phyloP scores from a whole-genome alignment of 371 early-diverging fungal species.

The Apophysomyces sp. region DNA sequence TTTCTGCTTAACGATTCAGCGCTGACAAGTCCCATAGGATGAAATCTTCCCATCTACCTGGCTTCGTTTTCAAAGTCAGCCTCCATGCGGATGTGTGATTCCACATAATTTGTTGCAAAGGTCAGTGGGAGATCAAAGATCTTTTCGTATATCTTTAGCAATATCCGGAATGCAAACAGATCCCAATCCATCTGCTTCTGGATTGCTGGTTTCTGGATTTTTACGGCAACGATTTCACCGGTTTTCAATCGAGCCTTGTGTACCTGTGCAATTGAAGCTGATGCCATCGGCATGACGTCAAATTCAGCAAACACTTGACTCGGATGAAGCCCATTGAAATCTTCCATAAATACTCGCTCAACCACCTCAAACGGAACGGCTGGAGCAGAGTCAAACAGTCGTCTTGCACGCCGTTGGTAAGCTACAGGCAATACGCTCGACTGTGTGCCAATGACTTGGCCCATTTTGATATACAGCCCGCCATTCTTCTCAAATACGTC shows the following conservation, averaged over 20 bases:
- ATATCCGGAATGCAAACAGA: constrained; percentile 63
- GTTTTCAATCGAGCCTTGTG: constrained; percentile 80
- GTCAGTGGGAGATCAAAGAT: constrained; percentile 84
- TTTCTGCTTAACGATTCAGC: constrained; percentile 46
- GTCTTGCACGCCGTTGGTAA: constrained; percentile 67
- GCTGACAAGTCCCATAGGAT: neutral
- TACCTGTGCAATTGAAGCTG: constrained; percentile 94
- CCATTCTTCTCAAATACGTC: constrained; percentile 81
- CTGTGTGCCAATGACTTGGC: constrained; percentile 85
- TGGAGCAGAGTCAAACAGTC: constrained; percentile 85
- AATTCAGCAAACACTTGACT: constrained; percentile 73
- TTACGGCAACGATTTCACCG: constrained; percentile 83
- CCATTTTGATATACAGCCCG: constrained; percentile 89
- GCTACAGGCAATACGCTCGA: constrained; percentile 77
- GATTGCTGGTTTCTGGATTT: constrained; percentile 92
- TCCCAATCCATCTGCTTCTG: constrained; percentile 84
- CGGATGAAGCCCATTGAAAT: constrained; percentile 59
- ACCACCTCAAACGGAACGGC: constrained; percentile 68
- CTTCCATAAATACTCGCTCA: constrained; percentile 66
- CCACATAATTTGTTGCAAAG: constrained; percentile 80
- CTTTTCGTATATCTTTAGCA: constrained; percentile 65
- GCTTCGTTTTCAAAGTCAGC: constrained; percentile 79
- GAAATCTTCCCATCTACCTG: constrained; percentile 21
- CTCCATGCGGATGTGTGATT: constrained; percentile 79
- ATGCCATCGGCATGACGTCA: constrained; percentile 72